A percentile compares a stretch with the other conserved stretches of the same genome.
Evolutionary conservation across 148 eudicot genomes (phyloP).

Genomic region (Heliosperma pusillum): DNA sequence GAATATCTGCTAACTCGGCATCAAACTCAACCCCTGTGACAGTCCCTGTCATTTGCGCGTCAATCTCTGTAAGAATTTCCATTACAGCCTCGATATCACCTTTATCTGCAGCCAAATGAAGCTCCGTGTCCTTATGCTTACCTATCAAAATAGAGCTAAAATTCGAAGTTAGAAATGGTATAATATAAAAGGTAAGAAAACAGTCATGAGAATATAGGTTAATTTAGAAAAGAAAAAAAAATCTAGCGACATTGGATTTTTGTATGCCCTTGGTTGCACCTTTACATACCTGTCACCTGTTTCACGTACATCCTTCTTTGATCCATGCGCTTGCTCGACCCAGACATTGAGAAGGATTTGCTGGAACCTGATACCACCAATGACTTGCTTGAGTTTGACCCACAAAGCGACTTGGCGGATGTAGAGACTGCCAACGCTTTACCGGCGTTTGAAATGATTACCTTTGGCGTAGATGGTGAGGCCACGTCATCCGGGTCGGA

Average conservation of each 20-base stretch:
- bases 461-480: slow-evolving; percentile 12
- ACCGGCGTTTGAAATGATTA: slow-evolving; percentile 21
- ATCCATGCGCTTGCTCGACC: slow-evolving; percentile 45
- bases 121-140: slow-evolving; percentile 70
- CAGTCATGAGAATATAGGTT: too few species aligned
- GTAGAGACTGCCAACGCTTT: slow-evolving; percentile 30
- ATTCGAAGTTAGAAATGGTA: background rate
- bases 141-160: background rate
- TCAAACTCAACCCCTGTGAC: slow-evolving; percentile 54
- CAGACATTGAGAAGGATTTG: slow-evolving; percentile 36
- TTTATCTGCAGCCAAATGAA: slow-evolving; percentile 60
- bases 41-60: slow-evolving; percentile 56
- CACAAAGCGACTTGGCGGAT: slow-evolving; percentile 21
- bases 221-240: too few species aligned
- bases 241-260: too few species aligned
- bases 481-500: background rate
- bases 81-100: slow-evolving; percentile 54
- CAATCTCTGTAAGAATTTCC: slow-evolving; percentile 53
- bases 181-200: too few species aligned
- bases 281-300: slow-evolving; percentile 68
- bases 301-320: slow-evolving; percentile 69
- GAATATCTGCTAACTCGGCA: slow-evolving; percentile 52
- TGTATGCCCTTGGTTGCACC: too few species aligned
- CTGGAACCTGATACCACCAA: slow-evolving; percentile 38
- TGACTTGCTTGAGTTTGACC: slow-evolving; percentile 42